Percentiles rank a stretch among this genome's conserved stretches.
Conservation (phyloP, 805 yeast species). For the Jamesozyma hellenica region DNA sequence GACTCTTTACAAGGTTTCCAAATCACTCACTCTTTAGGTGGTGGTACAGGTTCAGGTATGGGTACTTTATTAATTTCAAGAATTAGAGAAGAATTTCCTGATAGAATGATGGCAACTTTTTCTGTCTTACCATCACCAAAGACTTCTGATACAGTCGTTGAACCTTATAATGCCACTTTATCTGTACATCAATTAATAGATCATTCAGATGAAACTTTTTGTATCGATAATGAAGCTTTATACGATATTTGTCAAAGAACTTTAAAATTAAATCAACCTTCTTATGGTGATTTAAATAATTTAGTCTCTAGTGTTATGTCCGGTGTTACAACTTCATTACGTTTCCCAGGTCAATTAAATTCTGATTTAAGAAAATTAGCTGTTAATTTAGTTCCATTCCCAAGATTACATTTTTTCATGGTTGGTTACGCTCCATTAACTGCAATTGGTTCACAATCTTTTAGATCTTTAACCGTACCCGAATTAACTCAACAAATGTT, state of each 20-base stretch:
- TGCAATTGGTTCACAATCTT: conserved; percentile 67
- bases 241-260: conserved; percentile 84
- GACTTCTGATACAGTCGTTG: conserved; percentile 87
- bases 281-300: conserved; percentile 67
- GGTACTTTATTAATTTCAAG: conserved; percentile 80
- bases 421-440: conserved; percentile 92
- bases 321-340: conserved; percentile 86
- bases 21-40: conserved; percentile 71
- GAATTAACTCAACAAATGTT: conserved; percentile 92
- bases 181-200: conserved; percentile 88
- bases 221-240: conserved; percentile 89
- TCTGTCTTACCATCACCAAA: conserved; percentile 89
- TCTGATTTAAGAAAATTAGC: conserved; percentile 88
- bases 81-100: conserved; percentile 87
- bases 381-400: conserved; percentile 89
- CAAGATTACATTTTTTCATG: conserved; percentile 90
- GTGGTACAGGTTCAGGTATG: conserved; percentile 97
- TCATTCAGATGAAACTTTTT: conserved; percentile 85
- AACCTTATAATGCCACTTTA: conserved; percentile 88
- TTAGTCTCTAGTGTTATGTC: conserved; percentile 88
- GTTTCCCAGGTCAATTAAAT: conserved; percentile 93
- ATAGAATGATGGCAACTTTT: conserved; percentile 92
- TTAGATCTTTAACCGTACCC: conserved; percentile 77
- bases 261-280: conserved; percentile 69
- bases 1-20: conserved; percentile 94